Percentiles rank a stretch among this genome's conserved stretches.
Evolutionary conservation across 1,284 basidiomycete genomes (phyloP).

Genomic region (Apiotrichum veenhuisii): DNA sequence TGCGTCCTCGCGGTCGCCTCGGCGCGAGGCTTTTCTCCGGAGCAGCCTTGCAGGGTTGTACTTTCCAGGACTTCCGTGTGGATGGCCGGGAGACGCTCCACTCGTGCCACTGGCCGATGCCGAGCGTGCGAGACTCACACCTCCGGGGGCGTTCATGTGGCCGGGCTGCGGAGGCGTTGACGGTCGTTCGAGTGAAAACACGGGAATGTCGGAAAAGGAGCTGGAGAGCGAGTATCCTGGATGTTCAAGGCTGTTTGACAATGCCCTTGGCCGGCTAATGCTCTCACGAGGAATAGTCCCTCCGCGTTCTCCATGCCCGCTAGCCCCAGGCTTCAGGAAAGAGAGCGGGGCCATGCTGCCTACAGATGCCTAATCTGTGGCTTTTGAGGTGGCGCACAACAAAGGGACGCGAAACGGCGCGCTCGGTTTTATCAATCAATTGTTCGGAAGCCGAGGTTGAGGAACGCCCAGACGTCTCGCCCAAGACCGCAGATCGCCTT

Average conservation of each 20-base stretch:
- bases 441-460: too few species aligned
- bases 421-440: too few species aligned
- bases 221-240: background rate
- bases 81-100: background rate
- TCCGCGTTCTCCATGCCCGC: background rate
- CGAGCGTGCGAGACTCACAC: background rate
- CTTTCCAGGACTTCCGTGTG: background rate
- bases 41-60: slow-evolving; percentile 2
- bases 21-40: background rate
- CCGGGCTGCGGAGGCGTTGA: background rate
- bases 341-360: slow-evolving; percentile 7
- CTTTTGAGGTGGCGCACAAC: background rate
- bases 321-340: slow-evolving; percentile 1
- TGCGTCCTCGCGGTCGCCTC: background rate
- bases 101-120: background rate
- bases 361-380: background rate
- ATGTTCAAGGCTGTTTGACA: background rate
- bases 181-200: background rate
- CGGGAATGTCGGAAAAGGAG: background rate
- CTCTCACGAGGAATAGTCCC: background rate
- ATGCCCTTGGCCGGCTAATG: background rate
- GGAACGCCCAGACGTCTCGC: too few species aligned
- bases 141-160: background rate
- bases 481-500: too few species aligned
- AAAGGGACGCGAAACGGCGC: too few species aligned